These are phyloP conservation scores for Arachis hypogaea DNA, from an alignment of 306 rosid species.

Conservation along the genomic window DNA sequence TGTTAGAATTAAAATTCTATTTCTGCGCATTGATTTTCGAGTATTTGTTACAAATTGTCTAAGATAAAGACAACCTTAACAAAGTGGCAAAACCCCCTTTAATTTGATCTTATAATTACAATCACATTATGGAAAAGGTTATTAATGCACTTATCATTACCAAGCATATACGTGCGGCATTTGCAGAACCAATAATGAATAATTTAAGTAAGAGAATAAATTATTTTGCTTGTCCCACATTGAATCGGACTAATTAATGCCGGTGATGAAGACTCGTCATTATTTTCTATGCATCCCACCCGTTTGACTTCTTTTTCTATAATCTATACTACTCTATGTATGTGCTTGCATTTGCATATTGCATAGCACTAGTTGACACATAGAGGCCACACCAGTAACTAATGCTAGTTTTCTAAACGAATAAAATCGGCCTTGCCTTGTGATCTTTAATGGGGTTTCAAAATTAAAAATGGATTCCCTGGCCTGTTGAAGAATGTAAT, in stretches of 20 bases:
- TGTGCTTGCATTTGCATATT: background rate
- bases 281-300: conserved; percentile 11
- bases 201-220: conserved; percentile 13
- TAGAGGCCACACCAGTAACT: background rate
- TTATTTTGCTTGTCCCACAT: conserved; percentile 32
- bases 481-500: conserved; percentile 41
- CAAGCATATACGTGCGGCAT: conserved; percentile 32
- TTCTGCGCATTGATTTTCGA: too few relatives aligned
- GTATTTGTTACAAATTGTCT: too few relatives aligned
- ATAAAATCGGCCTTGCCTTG: conserved; percentile 39
- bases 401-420: too few relatives aligned
- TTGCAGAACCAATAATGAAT: conserved; percentile 13
- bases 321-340: background rate
- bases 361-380: too few relatives aligned
- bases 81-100: conserved; percentile 32
- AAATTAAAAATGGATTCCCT: background rate
- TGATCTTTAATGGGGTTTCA: too few relatives aligned
- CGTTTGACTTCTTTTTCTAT: conserved; percentile 15
- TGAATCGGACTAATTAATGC: background rate
- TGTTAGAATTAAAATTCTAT: too few relatives aligned
- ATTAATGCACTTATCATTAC: conserved; percentile 27
- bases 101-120: conserved; percentile 40
- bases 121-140: conserved; percentile 18
- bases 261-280: conserved; percentile 19
- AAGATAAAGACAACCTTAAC: too few relatives aligned